A percentile compares a stretch with the other conserved stretches of the same genome.
Conservation (phyloP, 2,329 filamentous ascomycete species). For the Phialophora chinensis region DNA sequence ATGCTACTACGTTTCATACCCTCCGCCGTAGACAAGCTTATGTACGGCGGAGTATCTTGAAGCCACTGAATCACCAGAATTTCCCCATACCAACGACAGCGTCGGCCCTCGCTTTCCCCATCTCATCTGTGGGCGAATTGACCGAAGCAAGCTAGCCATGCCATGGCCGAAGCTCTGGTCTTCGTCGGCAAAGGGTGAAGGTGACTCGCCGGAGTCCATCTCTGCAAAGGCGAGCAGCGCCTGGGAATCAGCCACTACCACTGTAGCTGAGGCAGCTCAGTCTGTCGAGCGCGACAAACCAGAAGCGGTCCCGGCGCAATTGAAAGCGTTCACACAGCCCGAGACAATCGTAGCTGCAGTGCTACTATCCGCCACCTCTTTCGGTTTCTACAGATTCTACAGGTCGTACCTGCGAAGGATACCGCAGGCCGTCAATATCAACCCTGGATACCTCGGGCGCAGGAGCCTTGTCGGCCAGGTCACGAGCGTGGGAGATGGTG, state of each 20-base stretch:
- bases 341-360: conserved; percentile 41
- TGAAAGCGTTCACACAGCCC: conserved; percentile 40
- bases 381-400: conserved; percentile 39
- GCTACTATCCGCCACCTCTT: conserved; percentile 38
- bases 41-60: neutral
- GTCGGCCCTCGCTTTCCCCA: too few relatives aligned
- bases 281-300: conserved; percentile 15
- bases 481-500: conserved; percentile 93
- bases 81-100: neutral
- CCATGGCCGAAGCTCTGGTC: conserved; percentile 40
- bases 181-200: conserved; percentile 35
- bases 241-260: conserved; percentile 17
- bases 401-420: conserved; percentile 77
- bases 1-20: neutral
- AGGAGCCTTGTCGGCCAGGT: conserved; percentile 83
- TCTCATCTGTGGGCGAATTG: neutral
- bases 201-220: conserved; percentile 3
- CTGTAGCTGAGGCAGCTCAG: conserved; percentile 10
- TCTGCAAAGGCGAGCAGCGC: conserved; percentile 8
- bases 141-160: conserved; percentile 29
- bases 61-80: too few relatives aligned
- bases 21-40: neutral
- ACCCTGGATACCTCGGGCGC: conserved; percentile 71
- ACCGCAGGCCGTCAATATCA: conserved; percentile 75
- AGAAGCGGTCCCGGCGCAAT: conserved; percentile 10